Percentiles rank a stretch among this genome's conserved stretches.
Conservation (phyloP, 176 grass and related monocot genomes). For the Cocos nucifera region DNA sequence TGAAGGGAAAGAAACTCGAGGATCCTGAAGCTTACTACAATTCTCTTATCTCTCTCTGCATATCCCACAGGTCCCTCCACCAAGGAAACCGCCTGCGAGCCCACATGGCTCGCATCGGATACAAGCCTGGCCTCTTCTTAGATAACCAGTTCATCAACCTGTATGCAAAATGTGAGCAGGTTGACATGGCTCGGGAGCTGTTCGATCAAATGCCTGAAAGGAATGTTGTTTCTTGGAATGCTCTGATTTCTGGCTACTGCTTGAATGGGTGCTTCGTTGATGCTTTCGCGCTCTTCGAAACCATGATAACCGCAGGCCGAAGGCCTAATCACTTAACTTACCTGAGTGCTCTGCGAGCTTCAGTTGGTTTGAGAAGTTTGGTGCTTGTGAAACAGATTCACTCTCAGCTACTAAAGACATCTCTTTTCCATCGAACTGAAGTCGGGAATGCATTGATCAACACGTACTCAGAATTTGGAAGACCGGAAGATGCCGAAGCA, state of each 20-base stretch:
- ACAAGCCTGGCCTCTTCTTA: slow-evolving; percentile 11
- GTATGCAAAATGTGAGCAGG: slow-evolving; percentile 8
- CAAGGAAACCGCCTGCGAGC: slow-evolving; percentile 6
- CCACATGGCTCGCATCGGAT: neutral
- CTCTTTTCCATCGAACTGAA: slow-evolving; percentile 1
- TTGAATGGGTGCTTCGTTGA: slow-evolving; percentile 7
- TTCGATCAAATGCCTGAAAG: slow-evolving; percentile 18
- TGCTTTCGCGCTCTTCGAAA: slow-evolving; percentile 6
- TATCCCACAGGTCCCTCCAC: slow-evolving; percentile 11
- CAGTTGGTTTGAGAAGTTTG: neutral
- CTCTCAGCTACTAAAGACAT: slow-evolving; percentile 6
- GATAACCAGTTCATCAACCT: slow-evolving; percentile 30
- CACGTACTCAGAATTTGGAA: slow-evolving; percentile 14
- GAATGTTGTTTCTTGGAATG: slow-evolving; percentile 32
- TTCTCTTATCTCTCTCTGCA: slow-evolving; percentile 22
- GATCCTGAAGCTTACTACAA: slow-evolving; percentile 8
- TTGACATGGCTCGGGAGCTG: slow-evolving; percentile 13
- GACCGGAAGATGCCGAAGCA: slow-evolving; percentile 6
- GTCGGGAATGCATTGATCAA: slow-evolving; percentile 23
- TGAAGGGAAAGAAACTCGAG: neutral
- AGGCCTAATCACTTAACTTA: slow-evolving; percentile 20
- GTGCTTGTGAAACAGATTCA: slow-evolving; percentile 17
- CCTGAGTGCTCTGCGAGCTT: slow-evolving; percentile 18
- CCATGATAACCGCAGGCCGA: slow-evolving; percentile 3
- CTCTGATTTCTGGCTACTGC: slow-evolving; percentile 19